A percentile compares a stretch with the other conserved stretches of the same genome.
These are phyloP conservation scores for Fomitopsis pinicola DNA, from an alignment of 1,284 basidiomycete species.

Conservation along the genomic window DNA sequence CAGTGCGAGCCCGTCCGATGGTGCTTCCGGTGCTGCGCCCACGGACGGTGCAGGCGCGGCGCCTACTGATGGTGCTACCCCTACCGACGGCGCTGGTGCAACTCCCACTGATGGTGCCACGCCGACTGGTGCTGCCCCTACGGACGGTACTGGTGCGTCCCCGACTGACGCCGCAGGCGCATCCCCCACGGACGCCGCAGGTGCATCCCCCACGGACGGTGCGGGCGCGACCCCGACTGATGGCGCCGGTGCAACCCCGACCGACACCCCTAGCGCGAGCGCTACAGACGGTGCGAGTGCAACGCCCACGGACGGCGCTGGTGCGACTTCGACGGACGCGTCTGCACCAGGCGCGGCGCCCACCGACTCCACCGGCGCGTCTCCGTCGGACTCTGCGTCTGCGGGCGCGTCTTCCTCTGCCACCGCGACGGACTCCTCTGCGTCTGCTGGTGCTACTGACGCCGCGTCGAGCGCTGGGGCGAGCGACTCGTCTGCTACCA, in stretches of 20 bases:
- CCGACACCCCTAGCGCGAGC: neutral
- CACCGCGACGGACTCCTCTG: neutral
- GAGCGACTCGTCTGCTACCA: neutral
- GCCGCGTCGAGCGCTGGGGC: neutral
- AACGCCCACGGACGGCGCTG: neutral
- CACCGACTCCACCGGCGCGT: neutral
- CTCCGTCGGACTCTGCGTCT: neutral
- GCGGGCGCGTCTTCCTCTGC: neutral
- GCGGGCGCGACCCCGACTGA: neutral
- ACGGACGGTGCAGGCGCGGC: neutral
- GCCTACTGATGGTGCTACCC: neutral
- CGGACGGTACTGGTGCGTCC: neutral
- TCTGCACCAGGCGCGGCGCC: no score
- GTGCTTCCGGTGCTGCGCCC: neutral
- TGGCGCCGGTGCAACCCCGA: neutral
- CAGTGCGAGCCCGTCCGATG: neutral
- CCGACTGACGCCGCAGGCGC: neutral
- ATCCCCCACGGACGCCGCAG: neutral
- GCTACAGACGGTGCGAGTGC: neutral
- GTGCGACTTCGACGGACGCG: neutral
- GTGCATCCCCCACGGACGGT: neutral
- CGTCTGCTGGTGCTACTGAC: neutral
- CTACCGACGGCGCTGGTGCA: neutral
- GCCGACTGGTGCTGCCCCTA: neutral
- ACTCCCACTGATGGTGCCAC: neutral